These are phyloP conservation scores for Zalaria sp. DNA, from an alignment of 2,329 filamentous ascomycete genomes.

Conservation along the genomic window DNA sequence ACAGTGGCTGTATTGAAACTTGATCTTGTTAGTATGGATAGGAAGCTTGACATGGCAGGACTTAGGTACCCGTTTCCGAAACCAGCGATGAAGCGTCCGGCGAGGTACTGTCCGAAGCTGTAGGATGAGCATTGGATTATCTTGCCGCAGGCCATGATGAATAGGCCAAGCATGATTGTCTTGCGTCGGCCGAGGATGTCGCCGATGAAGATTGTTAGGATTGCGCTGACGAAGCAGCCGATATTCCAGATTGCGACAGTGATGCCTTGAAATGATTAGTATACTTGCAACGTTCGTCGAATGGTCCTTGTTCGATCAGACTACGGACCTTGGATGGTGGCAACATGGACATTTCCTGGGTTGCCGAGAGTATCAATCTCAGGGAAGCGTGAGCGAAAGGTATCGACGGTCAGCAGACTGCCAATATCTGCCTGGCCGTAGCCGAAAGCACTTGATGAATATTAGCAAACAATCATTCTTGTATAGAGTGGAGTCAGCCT, in stretches of 20 bases:
- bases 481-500: not conserved
- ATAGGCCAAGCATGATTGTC: slow-evolving; percentile 44
- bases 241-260: slow-evolving; percentile 26
- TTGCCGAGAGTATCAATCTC: slow-evolving; percentile 24
- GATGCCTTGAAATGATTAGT: slow-evolving; percentile 11
- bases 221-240: slow-evolving; percentile 30
- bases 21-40: slow-evolving; percentile 9
- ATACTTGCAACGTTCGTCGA: not conserved
- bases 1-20: slow-evolving; percentile 26
- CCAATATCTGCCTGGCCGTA: slow-evolving; percentile 45
- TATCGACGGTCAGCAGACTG: slow-evolving; percentile 50
- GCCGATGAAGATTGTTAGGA: slow-evolving; percentile 33
- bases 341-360: slow-evolving; percentile 20
- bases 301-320: too few relatives aligned
- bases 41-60: not conserved
- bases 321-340: slow-evolving; percentile 25
- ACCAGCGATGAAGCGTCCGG: slow-evolving; percentile 34
- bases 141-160: slow-evolving; percentile 45
- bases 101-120: slow-evolving; percentile 31
- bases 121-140: slow-evolving; percentile 42
- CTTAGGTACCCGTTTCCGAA: slow-evolving; percentile 16
- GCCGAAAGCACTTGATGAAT: slow-evolving; percentile 30
- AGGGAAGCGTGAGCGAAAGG: slow-evolving; percentile 37
- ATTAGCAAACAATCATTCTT: not conserved
- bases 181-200: slow-evolving; percentile 44